phyloP scores from a whole-genome alignment of 2,329 filamentous ascomycete species.

The Paramyrothecium sp. region DNA sequence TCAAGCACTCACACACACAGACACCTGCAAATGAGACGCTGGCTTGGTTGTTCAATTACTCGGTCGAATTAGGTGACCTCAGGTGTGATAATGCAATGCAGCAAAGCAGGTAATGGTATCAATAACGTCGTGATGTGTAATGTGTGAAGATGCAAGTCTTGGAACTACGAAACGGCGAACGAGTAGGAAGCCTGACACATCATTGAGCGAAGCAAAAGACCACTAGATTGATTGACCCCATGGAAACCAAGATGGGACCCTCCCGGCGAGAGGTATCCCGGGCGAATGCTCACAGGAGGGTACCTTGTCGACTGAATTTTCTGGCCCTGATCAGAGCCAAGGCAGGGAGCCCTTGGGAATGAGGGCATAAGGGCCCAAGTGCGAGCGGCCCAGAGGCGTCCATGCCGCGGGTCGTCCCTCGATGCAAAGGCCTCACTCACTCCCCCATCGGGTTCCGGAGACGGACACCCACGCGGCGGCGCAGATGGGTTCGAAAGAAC shows the following conservation, averaged over 20 bases:
- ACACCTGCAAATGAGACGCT: background rate
- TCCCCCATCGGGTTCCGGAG: conserved; percentile 8
- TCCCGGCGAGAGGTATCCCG: background rate
- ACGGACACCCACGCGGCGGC: conserved; percentile 16
- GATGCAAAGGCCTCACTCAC: conserved; percentile 5
- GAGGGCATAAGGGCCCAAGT: background rate
- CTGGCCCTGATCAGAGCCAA: background rate
- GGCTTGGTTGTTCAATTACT: background rate
- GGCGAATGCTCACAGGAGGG: background rate
- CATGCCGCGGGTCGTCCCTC: conserved; percentile 4
- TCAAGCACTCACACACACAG: conserved; percentile 8
- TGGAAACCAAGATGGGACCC: background rate
- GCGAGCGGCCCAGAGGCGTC: conserved; percentile 11
- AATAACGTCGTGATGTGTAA: conserved; percentile 11
- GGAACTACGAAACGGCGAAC: conserved; percentile 21
- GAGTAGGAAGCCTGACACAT: conserved; percentile 28
- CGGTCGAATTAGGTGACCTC: background rate
- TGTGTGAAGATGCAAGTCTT: conserved; percentile 27
- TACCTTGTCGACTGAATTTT: background rate
- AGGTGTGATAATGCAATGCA: conserved; percentile 8
- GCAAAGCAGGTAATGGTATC: conserved; percentile 2
- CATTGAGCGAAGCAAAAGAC: conserved; percentile 15
- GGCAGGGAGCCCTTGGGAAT: background rate
- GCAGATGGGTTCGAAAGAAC: conserved; percentile 3
- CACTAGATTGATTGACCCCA: background rate